A percentile compares a stretch with the other conserved stretches of the same genome.
Conservation (phyloP, 306 rosid species). For the Cucumis hystrix region DNA sequence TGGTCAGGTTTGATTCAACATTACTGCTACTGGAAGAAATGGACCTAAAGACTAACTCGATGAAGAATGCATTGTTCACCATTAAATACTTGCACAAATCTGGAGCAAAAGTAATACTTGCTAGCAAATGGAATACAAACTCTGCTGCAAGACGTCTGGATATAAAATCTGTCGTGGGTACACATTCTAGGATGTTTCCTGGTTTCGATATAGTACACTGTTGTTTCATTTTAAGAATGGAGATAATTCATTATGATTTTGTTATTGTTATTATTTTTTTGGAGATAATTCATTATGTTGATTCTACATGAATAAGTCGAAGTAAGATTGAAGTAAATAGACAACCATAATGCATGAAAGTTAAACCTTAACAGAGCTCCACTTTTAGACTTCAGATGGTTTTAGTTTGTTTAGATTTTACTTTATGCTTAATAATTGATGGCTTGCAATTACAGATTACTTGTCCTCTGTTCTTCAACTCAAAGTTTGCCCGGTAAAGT, state of each 20-base stretch:
- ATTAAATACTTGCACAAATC: slow-evolving; percentile 46
- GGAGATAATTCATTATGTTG: background rate
- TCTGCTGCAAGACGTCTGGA: slow-evolving; percentile 16
- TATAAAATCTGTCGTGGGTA: slow-evolving; percentile 48
- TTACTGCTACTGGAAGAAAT: slow-evolving; percentile 30
- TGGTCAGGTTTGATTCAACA: slow-evolving; percentile 81
- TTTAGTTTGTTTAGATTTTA: background rate
- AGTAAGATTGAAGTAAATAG: background rate
- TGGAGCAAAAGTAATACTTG: slow-evolving; percentile 60
- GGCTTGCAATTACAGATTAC: slow-evolving; percentile 31
- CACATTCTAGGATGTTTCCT: slow-evolving; percentile 13
- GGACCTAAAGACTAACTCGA: slow-evolving; percentile 18
- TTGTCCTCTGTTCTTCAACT: slow-evolving; percentile 43
- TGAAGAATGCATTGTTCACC: slow-evolving; percentile 33
- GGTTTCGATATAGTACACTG: background rate
- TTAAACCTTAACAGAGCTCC: background rate
- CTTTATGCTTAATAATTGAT: slow-evolving; percentile 4
- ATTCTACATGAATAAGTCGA: background rate
- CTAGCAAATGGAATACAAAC: slow-evolving; percentile 47
- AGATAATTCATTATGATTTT: background rate
- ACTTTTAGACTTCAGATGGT: background rate
- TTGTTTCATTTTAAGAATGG: slow-evolving; percentile 9
- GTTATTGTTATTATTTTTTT: background rate
- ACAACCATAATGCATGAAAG: background rate
- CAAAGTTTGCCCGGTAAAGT: slow-evolving; percentile 39